Evolutionary conservation across 331 rosid genomes (phyloP).

Genomic region (Arachis monticola): DNA sequence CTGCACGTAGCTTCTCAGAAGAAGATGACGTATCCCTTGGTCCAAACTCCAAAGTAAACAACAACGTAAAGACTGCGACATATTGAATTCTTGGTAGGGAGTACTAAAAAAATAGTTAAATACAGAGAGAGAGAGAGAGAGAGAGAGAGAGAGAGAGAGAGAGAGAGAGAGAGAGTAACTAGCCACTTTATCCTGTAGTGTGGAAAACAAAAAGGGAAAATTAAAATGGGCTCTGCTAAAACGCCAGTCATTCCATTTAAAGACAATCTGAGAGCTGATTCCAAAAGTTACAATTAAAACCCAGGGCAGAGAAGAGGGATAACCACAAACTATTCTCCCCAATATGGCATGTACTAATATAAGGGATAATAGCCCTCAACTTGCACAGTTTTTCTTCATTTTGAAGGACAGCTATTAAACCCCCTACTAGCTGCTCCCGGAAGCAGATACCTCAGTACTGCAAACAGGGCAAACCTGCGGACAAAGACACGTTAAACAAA

Average conservation of each 20-base stretch:
- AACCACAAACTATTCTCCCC: conserved; percentile 40
- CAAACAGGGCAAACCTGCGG: conserved; percentile 97
- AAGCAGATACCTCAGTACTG: conserved; percentile 80
- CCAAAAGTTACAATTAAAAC: conserved; percentile 37
- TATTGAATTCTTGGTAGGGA: no score
- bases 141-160: no score
- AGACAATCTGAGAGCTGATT: conserved; percentile 43
- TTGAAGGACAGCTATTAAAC: conserved; percentile 28
- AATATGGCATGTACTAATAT: conserved; percentile 33
- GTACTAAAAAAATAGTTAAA: no score
- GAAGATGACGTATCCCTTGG: no score
- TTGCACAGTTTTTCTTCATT: conserved; percentile 39
- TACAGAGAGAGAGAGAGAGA: no score
- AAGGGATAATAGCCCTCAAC: conserved; percentile 39
- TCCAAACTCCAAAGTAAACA: no score
- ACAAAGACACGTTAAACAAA: conserved; percentile 31
- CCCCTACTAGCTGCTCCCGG: conserved; percentile 68
- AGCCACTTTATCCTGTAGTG: not conserved
- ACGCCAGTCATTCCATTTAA: conserved; percentile 45
- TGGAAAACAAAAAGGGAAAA: not conserved
- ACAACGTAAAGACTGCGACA: no score
- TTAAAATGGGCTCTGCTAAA: conserved; percentile 31
- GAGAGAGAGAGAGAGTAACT: not conserved
- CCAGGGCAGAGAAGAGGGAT: conserved; percentile 32
- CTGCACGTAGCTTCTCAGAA: no score